These are phyloP conservation scores for Vitis hybrid DNA, from an alignment of 177 flowering plant genomes.

Conservation along the genomic window DNA sequence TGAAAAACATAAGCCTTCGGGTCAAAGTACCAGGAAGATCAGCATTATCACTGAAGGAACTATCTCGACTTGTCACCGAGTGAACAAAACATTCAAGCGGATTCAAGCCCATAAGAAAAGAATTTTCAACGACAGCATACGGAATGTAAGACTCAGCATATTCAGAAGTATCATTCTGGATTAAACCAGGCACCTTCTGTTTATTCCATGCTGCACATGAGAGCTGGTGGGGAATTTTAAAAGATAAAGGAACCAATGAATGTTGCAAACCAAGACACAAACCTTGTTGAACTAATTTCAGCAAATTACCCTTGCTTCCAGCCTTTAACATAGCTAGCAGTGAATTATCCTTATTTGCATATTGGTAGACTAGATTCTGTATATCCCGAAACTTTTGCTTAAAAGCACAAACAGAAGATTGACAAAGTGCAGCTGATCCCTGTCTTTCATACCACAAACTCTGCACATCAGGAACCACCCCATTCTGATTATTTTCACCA, in stretches of 20 bases:
- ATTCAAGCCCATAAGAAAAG: slow-evolving; percentile 73
- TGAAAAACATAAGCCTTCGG: slow-evolving; percentile 75
- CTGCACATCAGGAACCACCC: slow-evolving; percentile 26
- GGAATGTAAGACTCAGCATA: slow-evolving; percentile 47
- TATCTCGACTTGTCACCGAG: slow-evolving; percentile 70
- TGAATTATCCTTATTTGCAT: slow-evolving; percentile 59
- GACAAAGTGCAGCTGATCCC: slow-evolving; percentile 49
- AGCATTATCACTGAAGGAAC: slow-evolving; percentile 86
- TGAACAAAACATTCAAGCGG: slow-evolving; percentile 83
- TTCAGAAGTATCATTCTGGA: slow-evolving; percentile 18
- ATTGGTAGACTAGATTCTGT: slow-evolving; percentile 47
- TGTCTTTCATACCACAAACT: slow-evolving; percentile 36
- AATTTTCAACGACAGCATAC: slow-evolving; percentile 58
- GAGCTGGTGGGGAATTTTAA: slow-evolving; percentile 56
- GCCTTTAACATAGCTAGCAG: slow-evolving; percentile 73
- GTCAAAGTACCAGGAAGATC: slow-evolving; percentile 84
- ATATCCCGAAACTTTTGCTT: slow-evolving; percentile 59
- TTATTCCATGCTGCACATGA: slow-evolving; percentile 63
- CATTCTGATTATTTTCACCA: slow-evolving; percentile 28
- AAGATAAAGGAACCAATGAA: slow-evolving; percentile 59
- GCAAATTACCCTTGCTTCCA: slow-evolving; percentile 87
- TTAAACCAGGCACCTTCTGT: slow-evolving; percentile 17
- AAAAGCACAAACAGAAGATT: slow-evolving; percentile 54
- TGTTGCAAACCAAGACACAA: slow-evolving; percentile 84
- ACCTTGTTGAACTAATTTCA: slow-evolving; percentile 71